Evolutionary conservation across 495 filamentous ascomycete species (phyloP).

Genomic region (Xylaria flabelliformis): DNA sequence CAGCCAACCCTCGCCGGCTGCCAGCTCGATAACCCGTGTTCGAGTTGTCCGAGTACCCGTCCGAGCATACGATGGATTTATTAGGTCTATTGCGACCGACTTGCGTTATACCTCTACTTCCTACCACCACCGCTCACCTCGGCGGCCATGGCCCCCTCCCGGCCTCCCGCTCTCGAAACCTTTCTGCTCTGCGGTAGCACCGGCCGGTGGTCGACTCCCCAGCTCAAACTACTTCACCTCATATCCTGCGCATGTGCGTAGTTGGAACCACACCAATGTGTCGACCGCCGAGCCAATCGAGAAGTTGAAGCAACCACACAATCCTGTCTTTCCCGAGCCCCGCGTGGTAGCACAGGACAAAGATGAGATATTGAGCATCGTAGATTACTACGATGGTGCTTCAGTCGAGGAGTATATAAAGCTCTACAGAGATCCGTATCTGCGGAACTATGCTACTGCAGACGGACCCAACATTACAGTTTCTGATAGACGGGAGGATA

Average conservation of each 20-base stretch:
- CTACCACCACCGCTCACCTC: conserved; percentile 9
- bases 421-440: conserved; percentile 53
- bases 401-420: conserved; percentile 54
- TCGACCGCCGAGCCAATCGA: not conserved
- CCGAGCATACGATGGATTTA: conserved; percentile 20
- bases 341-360: conserved; percentile 27
- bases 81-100: conserved; percentile 9
- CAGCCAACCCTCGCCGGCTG: conserved; percentile 45
- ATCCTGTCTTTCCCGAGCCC: not conserved
- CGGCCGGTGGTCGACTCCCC: conserved; percentile 24
- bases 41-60: conserved; percentile 24
- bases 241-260: conserved; percentile 21
- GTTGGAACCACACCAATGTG: conserved; percentile 33
- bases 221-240: conserved; percentile 29
- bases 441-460: conserved; percentile 52
- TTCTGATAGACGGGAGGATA: conserved; percentile 52
- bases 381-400: conserved; percentile 54
- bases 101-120: conserved; percentile 13
- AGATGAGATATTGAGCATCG: conserved; percentile 54
- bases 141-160: conserved; percentile 20
- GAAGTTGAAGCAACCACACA: conserved; percentile 6
- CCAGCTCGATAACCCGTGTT: conserved; percentile 21
- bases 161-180: conserved; percentile 15
- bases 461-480: conserved; percentile 51
- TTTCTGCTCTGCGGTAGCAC: conserved; percentile 33